Base-by-base conservation (phyloP, 1,284 basidiomycete species). In the Omphalotus olearius region DNA sequence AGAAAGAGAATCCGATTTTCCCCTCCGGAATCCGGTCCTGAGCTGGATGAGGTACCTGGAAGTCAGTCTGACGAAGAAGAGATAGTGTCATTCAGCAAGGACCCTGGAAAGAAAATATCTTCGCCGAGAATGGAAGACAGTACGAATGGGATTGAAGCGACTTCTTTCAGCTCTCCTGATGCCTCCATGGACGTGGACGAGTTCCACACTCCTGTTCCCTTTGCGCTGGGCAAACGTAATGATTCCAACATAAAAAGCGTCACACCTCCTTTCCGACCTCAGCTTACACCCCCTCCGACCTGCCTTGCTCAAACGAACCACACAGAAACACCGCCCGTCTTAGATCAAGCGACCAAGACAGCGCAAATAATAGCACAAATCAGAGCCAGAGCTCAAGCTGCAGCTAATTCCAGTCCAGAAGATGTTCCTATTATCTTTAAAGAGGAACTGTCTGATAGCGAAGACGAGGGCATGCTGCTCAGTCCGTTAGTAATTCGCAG, bases 21-120 rank as follows among this genome's bases (percentile, higher is more conserved):
- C 2, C 62, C 67, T 30, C 64, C 69, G 11, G 57, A 61, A 43
- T 55, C 47, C n/a, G 52, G 45, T 25, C 51, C 54, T 7, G 30
- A 33, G 30, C 50, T 50, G 13, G 56, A 51, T 9, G 55, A 56
- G 30, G 69, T 88, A 13, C 82, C 81, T n/a, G 85, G 80, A 40
- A 87, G 84, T 57, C 80, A 85, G 60, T 83, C 83, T 41, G 80
- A 85, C 56, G 86, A 88, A 61, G 69, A 72, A 46, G 83, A 85
- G 50, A 67, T 79, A 50, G 63, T 71, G 50, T 55, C 70, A 6
- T 64, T 69, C 18, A 58, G 58, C 45, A 33, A 33, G 9, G 30
- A 33, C 3, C 3, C 7, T 7, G 62, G 18, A 69, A 67, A 50
- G 64, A 71, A 37, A 68, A 57, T 47, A 69, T 33, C 30, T 9